These are phyloP conservation scores for Crithidia bombi DNA, from an alignment of 208 protist species.

Conservation along the genomic window DNA sequence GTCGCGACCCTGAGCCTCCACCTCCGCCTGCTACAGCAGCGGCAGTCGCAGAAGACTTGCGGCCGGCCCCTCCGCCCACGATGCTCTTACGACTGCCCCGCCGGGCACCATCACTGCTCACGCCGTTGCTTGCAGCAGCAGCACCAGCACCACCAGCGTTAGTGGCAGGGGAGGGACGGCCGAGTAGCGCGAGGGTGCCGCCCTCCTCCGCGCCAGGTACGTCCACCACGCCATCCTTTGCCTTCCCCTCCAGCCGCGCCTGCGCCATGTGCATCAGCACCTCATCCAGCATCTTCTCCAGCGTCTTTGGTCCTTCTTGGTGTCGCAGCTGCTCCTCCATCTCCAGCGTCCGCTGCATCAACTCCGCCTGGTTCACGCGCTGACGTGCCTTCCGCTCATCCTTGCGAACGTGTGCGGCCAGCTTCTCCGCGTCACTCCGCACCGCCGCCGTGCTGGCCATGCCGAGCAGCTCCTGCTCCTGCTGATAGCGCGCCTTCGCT, in stretches of 20 bases:
- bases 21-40: background rate
- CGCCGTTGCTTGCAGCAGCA: constrained; percentile 6
- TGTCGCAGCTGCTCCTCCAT: constrained; percentile 81
- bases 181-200: constrained; percentile 76
- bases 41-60: background rate
- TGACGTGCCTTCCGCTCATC: constrained; percentile 85
- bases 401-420: constrained; percentile 46
- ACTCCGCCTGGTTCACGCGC: constrained; percentile 87
- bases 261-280: constrained; percentile 93
- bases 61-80: background rate
- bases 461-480: constrained; percentile 92
- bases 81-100: background rate
- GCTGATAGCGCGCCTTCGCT: constrained; percentile 55
- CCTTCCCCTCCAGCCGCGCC: constrained; percentile 80
- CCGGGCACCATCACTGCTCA: background rate
- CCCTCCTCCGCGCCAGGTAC: constrained; percentile 90
- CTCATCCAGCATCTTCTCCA: constrained; percentile 94
- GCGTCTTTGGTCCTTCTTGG: constrained; percentile 92
- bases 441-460: constrained; percentile 56
- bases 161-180: constrained; percentile 11
- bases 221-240: constrained; percentile 61
- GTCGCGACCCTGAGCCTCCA: background rate
- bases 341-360: constrained; percentile 77
- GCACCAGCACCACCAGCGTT: background rate
- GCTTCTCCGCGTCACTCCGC: constrained; percentile 36